A percentile compares a stretch with the other conserved stretches of the same genome.
Evolutionary conservation across 768 basidiomycete genomes (phyloP).

Genomic region (Phylloporus sp.): DNA sequence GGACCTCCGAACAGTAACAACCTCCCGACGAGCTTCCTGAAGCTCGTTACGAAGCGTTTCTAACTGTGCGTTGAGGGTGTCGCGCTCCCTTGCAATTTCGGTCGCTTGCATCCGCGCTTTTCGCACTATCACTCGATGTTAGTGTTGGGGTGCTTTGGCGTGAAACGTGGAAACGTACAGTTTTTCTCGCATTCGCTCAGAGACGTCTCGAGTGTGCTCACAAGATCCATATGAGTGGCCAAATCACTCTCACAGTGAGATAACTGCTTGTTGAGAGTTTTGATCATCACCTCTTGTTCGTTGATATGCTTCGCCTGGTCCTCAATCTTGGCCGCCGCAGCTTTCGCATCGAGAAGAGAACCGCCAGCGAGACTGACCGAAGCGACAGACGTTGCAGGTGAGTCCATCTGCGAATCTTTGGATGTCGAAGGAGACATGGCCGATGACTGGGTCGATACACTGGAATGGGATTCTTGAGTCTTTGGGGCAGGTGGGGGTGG

Average conservation of each 20-base stretch:
- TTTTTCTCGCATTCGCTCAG: constrained; percentile 92
- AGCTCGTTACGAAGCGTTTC: constrained; percentile 70
- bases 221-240: constrained; percentile 88
- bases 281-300: constrained; percentile 89
- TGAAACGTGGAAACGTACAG: constrained; percentile 47
- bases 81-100: constrained; percentile 83
- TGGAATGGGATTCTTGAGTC: constrained; percentile 48
- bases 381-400: constrained; percentile 59
- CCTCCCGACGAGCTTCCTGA: constrained; percentile 74
- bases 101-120: constrained; percentile 94
- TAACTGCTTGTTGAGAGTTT: constrained; percentile 89
- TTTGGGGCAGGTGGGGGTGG: constrained; percentile 79
- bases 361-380: constrained; percentile 37
- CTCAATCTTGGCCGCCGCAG: constrained; percentile 51
- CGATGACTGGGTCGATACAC: constrained; percentile 61
- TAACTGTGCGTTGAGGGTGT: constrained; percentile 62
- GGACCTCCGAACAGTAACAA: constrained; percentile 69
- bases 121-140: constrained; percentile 52
- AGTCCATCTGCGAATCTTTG: constrained; percentile 68
- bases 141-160: constrained; percentile 1
- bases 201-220: constrained; percentile 77
- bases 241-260: constrained; percentile 91
- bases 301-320: constrained; percentile 72
- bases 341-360: constrained; percentile 51
- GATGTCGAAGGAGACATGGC: constrained; percentile 55